These are phyloP conservation scores for Lentinula novae-zelandiae DNA, from an alignment of 1,284 basidiomycete genomes.

Conservation along the genomic window DNA sequence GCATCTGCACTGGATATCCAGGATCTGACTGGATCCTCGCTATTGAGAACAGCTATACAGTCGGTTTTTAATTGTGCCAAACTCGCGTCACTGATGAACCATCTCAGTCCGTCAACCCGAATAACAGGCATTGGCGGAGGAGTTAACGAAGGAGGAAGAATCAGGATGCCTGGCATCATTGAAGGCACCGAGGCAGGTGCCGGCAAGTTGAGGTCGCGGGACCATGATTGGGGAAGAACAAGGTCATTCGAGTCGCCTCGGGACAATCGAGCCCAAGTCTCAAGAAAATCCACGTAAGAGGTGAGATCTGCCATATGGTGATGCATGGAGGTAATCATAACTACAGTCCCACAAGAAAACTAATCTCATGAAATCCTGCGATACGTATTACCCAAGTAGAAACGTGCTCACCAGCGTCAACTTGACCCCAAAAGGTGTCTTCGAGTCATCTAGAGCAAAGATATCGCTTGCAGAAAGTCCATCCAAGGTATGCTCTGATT, in stretches of 20 bases:
- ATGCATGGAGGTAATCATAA: conserved; percentile 1
- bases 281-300: conserved; percentile 10
- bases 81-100: conserved; percentile 6
- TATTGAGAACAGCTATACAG: neutral
- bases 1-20: conserved; percentile 13
- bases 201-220: neutral
- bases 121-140: conserved; percentile 1
- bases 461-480: neutral
- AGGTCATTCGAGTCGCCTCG: neutral
- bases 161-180: conserved; percentile 4
- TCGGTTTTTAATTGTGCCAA: conserved; percentile 7
- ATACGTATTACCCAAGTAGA: neutral
- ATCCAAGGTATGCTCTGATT: neutral
- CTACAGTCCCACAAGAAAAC: conserved; percentile 13
- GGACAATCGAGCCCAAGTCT: conserved; percentile 6
- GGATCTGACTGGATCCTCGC: neutral
- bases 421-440: conserved; percentile 2
- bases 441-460: neutral
- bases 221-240: conserved; percentile 6
- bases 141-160: neutral
- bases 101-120: conserved; percentile 1
- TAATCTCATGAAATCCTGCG: neutral
- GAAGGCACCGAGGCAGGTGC: neutral
- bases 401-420: conserved; percentile 5
- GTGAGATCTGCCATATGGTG: conserved; percentile 10